phyloP scores from a whole-genome alignment of 2,329 filamentous ascomycete species.

The Westerdykella aurantiaca region DNA sequence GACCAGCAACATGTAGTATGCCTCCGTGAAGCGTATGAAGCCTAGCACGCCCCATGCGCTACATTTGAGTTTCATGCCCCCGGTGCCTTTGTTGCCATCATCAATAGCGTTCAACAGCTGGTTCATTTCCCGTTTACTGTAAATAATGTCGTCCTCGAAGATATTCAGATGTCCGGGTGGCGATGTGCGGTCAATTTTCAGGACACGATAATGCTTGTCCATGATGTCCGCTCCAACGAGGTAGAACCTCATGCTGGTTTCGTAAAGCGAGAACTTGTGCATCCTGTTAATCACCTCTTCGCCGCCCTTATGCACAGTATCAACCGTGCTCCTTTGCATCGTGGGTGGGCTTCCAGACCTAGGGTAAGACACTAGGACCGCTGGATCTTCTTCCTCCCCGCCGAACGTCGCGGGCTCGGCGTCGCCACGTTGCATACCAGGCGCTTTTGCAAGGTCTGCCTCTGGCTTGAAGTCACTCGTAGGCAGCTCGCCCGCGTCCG shows the following conservation, averaged over 20 bases:
- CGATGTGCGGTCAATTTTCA: constrained; percentile 90
- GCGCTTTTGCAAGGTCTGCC: constrained; percentile 26
- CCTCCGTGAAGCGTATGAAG: constrained; percentile 91
- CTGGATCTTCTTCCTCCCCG: constrained; percentile 40
- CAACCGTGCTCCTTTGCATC: constrained; percentile 34
- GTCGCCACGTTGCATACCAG: constrained; percentile 24
- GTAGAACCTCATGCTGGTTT: constrained; percentile 89
- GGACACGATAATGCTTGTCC: constrained; percentile 79
- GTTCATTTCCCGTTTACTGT: constrained; percentile 86
- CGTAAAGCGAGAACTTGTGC: constrained; percentile 97
- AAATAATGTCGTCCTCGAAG: constrained; percentile 90
- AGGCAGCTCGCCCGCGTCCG: constrained; percentile 9
- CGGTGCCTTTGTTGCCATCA: constrained; percentile 85
- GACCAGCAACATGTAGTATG: constrained; percentile 95
- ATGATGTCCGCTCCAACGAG: constrained; percentile 88
- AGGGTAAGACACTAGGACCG: constrained; percentile 35
- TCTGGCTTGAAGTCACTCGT: constrained; percentile 27
- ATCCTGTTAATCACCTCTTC: constrained; percentile 52
- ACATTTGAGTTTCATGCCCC: constrained; percentile 82
- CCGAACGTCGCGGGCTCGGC: constrained; percentile 32
- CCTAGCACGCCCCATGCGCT: constrained; percentile 91
- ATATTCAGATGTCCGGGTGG: constrained; percentile 74
- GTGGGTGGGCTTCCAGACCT: constrained; percentile 36
- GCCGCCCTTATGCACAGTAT: constrained; percentile 39
- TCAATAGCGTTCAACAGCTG: constrained; percentile 91